Conservation (phyloP, 2,329 filamentous ascomycete genomes). For the Emmonsiellopsis sp. region DNA sequence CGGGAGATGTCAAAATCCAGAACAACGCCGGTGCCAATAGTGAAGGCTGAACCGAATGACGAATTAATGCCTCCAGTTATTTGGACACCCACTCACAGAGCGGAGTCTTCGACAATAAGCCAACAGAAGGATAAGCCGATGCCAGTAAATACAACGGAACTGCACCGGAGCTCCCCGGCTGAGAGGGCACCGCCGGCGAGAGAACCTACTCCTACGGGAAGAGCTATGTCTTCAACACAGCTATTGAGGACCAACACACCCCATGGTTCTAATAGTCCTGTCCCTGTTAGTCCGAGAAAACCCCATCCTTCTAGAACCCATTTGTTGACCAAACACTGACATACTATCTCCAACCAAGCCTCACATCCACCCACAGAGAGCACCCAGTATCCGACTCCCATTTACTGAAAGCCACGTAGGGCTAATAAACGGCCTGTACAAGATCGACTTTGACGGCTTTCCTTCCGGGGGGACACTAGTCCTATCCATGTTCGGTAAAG, state of each 20-base stretch:
- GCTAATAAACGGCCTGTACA: neutral
- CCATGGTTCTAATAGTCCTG: neutral
- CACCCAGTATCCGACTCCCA: neutral
- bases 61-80: too few relatives aligned
- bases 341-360: neutral
- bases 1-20: too few relatives aligned
- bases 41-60: too few relatives aligned
- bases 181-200: too few relatives aligned
- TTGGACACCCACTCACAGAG: too few relatives aligned
- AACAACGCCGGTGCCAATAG: too few relatives aligned
- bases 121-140: too few relatives aligned
- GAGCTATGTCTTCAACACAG: too few relatives aligned
- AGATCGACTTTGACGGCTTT: neutral
- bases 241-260: neutral
- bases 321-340: neutral
- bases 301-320: neutral
- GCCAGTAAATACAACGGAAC: too few relatives aligned
- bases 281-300: neutral
- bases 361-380: neutral
- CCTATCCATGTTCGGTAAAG: neutral
- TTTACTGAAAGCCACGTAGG: neutral
- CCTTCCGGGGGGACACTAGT: neutral
- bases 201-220: too few relatives aligned
- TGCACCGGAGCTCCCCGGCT: too few relatives aligned
- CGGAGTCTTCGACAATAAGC: too few relatives aligned